These are phyloP conservation scores for Penicillium flavigenum DNA, from an alignment of 495 filamentous ascomycete species.

Conservation along the genomic window DNA sequence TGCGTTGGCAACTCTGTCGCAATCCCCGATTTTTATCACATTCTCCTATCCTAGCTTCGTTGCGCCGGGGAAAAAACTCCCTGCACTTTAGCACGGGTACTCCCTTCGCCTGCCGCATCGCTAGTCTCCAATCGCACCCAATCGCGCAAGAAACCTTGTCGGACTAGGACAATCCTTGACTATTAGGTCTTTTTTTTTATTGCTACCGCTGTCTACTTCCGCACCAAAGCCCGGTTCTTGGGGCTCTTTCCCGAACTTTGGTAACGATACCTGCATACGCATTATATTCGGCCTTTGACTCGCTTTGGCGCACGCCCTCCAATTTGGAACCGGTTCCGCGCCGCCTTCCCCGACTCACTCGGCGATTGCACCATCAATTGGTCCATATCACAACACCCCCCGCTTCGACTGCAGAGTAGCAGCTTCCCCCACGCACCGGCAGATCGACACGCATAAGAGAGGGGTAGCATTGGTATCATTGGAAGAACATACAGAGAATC, in stretches of 20 bases:
- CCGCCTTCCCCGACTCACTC: constrained; percentile 21
- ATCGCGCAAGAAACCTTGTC: constrained; percentile 17
- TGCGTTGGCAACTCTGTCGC: constrained; percentile 42
- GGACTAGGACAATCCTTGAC: constrained; percentile 18
- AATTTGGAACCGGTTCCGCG: constrained; percentile 15
- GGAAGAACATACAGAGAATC: constrained; percentile 20
- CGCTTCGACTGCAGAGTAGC: constrained; percentile 32
- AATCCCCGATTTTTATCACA: constrained; percentile 28
- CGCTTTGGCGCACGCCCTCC: constrained; percentile 18
- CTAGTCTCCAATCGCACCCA: constrained; percentile 27
- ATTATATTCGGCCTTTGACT: constrained; percentile 19
- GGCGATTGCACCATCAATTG: constrained; percentile 37
- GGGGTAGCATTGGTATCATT: constrained; percentile 32
- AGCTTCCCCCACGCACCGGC: constrained; percentile 45
- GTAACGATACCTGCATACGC: constrained; percentile 24
- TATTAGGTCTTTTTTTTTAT: constrained; percentile 19
- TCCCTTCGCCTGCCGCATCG: constrained; percentile 29
- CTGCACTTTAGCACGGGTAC: constrained; percentile 33
- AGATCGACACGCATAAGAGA: constrained; percentile 40
- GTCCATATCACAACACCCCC: constrained; percentile 33
- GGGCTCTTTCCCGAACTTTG: constrained; percentile 26
- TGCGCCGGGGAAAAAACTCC: constrained; percentile 28
- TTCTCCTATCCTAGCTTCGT: constrained; percentile 15
- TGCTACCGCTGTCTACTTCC: constrained; percentile 22
- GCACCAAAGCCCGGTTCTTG: constrained; percentile 20